Evolutionary conservation across 306 rosid species (phyloP), one percentile per base, ranked within the genome.

Genomic region (Lathyrus oleraceus): DNA sequence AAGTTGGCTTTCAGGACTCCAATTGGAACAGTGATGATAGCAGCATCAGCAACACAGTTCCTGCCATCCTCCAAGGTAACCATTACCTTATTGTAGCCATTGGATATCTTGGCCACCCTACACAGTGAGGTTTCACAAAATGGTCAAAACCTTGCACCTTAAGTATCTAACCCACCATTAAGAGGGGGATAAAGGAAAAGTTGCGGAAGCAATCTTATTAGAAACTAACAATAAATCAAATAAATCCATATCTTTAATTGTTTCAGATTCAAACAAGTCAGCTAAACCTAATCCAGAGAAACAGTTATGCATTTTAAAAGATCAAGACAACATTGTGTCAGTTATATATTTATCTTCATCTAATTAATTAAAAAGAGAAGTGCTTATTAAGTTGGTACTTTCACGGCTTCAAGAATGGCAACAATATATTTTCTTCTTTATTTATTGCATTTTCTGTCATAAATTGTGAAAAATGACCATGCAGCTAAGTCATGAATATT

Each of bases 1-100:
- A 86, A 61, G 32, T 82, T 86, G 75, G 95, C 95, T 75, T 88
- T 88, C 39, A 88, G 86, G 40, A 88, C 43, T 71, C 95, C 95
- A 14, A 86, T 56, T 45, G 95, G 95, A 61, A 86, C 91, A 16
- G 95, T 83, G 63, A 83, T 19, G 14, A 83, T 83, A 21, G 70
- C 86, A 51, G 86, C 81, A 56, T 83, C 86, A 3, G 88, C 91
- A 40, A 84, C 69, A 19, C 80, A 79, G 73, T 71, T 81, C 80
- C 82, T 84, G 54, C 91, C 95, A 17, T 67, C 89, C 47, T 88
- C 87, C 10, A 81, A 70, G 13, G 91, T 81, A 42, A 84, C 84
- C 87, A 86, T 82, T 74, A 88, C 88, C 81, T 81, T 84, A 35
- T 79, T 79, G 81, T 79, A 79, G 71, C 86, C 86, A 68, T 67